Evolutionary conservation across 345 rosid genomes (phyloP).

Genomic region (Gossypium turneri): DNA sequence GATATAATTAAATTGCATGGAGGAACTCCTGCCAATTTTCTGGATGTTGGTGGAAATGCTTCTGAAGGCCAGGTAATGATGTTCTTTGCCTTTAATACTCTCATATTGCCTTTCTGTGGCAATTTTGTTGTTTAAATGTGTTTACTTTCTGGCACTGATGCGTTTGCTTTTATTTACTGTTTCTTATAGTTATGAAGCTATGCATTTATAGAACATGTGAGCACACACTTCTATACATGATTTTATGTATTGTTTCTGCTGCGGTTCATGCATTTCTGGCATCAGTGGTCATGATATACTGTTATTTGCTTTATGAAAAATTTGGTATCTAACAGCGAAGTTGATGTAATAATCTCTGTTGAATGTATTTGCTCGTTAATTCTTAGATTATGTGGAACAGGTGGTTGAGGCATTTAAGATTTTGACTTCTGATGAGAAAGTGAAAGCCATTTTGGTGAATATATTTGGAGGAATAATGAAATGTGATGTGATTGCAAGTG

Average conservation of each 20-base stretch:
- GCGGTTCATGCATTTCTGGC: background rate
- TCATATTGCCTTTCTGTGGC: background rate
- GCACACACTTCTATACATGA: background rate
- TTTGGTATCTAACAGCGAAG: background rate
- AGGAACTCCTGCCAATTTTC: slow-evolving; percentile 97
- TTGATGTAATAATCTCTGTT: background rate
- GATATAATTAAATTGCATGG: slow-evolving; percentile 96
- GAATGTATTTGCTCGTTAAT: slow-evolving; percentile 1
- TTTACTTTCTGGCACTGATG: background rate
- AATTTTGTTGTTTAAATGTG: background rate
- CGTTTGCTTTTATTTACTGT: background rate
- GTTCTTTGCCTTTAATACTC: slow-evolving; percentile 7
- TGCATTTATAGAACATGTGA: background rate
- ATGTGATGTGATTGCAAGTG: slow-evolving; percentile 98
- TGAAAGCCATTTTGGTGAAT: slow-evolving; percentile 95
- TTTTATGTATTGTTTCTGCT: background rate
- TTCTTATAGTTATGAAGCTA: background rate
- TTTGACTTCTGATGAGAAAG: slow-evolving; percentile 94
- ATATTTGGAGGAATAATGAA: slow-evolving; percentile 99
- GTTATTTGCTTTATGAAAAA: background rate
- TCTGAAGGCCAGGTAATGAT: slow-evolving; percentile 76
- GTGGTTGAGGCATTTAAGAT: slow-evolving; percentile 99
- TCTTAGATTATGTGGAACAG: slow-evolving; percentile 33
- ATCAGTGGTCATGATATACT: background rate
- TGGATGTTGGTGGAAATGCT: slow-evolving; percentile 98